Evolutionary conservation across 257 asterid species (phyloP).

Genomic region (Solanum ahanhuiri): DNA sequence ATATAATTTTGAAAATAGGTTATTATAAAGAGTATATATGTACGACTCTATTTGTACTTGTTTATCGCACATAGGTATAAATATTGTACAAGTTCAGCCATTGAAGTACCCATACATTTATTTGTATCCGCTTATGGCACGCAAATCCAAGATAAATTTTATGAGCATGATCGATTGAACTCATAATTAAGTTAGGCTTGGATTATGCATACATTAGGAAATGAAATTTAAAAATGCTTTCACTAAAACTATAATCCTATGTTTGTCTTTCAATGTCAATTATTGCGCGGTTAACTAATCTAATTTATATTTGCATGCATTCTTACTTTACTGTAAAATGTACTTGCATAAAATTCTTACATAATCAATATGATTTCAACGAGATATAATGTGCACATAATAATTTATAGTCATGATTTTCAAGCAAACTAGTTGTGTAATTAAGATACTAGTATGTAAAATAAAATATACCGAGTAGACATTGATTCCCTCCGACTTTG

Average conservation of each 20-base stretch:
- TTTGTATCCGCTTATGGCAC: neutral
- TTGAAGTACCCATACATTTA: neutral
- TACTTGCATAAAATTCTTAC: neutral
- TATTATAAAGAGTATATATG: neutral
- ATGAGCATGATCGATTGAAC: neutral
- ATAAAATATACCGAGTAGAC: neutral
- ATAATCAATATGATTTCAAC: neutral
- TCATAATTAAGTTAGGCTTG: neutral
- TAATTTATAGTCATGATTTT: neutral
- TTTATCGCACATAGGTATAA: neutral
- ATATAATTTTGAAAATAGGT: neutral
- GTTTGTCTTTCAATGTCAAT: neutral
- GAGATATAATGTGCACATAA: neutral
- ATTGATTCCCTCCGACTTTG: neutral
- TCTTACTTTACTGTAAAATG: neutral
- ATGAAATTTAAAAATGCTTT: neutral
- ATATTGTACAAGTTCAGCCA: neutral
- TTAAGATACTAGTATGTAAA: no score
- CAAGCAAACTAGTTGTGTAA: neutral
- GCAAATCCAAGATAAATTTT: neutral
- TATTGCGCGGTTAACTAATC: neutral
- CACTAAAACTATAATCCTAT: neutral
- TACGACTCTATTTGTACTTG: neutral
- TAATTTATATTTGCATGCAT: neutral
- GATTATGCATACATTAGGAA: neutral